Percentiles rank a stretch among this genome's conserved stretches.
These are phyloP conservation scores for Collybia nuda DNA, from an alignment of 768 basidiomycete species.

Conservation along the genomic window DNA sequence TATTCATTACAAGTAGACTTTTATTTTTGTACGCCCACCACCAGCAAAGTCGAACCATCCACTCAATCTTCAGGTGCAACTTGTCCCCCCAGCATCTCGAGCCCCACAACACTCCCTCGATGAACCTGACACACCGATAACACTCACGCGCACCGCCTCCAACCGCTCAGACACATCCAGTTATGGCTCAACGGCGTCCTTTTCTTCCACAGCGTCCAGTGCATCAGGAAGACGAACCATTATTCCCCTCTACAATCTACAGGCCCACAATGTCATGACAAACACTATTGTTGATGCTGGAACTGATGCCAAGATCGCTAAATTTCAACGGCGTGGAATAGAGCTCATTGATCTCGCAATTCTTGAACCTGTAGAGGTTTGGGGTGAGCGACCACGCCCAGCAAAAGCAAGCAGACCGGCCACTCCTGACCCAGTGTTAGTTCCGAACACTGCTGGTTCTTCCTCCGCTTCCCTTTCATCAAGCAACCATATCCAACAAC, in stretches of 20 bases:
- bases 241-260: slow-evolving; percentile 84
- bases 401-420: slow-evolving; percentile 26
- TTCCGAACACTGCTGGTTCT: slow-evolving; percentile 14
- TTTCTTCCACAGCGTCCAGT: slow-evolving; percentile 36
- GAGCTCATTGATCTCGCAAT: slow-evolving; percentile 77
- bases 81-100: slow-evolving; percentile 69
- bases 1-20: slow-evolving; percentile 52
- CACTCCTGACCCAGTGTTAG: slow-evolving; percentile 14
- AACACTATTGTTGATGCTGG: slow-evolving; percentile 87
- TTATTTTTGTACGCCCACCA: slow-evolving; percentile 90
- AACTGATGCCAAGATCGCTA: slow-evolving; percentile 83
- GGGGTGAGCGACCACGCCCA: slow-evolving; percentile 35
- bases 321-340: slow-evolving; percentile 68
- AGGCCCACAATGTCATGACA: slow-evolving; percentile 85
- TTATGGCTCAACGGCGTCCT: slow-evolving; percentile 39
- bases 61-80: slow-evolving; percentile 88
- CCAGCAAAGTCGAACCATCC: slow-evolving; percentile 85
- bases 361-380: slow-evolving; percentile 82
- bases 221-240: slow-evolving; percentile 68
- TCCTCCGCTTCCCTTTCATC: slow-evolving; percentile 16
- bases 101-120: slow-evolving; percentile 49
- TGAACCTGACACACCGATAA: slow-evolving; percentile 21
- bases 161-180: slow-evolving; percentile 52
- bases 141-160: slow-evolving; percentile 51
- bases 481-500: slow-evolving; percentile 1